These are phyloP conservation scores for Leucocoprinus leucothites DNA, from an alignment of 768 basidiomycete genomes.

Conservation along the genomic window DNA sequence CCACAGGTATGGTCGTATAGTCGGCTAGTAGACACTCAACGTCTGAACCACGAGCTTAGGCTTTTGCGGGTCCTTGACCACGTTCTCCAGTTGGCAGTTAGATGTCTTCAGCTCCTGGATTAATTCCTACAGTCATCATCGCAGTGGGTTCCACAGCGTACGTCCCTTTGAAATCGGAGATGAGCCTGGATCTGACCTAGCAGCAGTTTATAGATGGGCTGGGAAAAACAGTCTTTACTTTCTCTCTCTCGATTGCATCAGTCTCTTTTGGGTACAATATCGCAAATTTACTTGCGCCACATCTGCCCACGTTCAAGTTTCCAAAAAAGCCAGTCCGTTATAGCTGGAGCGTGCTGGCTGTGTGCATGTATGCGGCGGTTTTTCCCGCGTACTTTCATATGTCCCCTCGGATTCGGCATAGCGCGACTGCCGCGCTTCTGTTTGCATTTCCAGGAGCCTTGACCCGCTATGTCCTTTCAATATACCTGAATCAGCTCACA, in stretches of 20 bases:
- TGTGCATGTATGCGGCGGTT: slow-evolving; percentile 70
- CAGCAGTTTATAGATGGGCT: slow-evolving; percentile 83
- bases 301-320: slow-evolving; percentile 30
- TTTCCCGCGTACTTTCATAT: slow-evolving; percentile 79
- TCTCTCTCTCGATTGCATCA: slow-evolving; percentile 73
- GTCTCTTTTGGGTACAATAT: slow-evolving; percentile 72
- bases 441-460: slow-evolving; percentile 90
- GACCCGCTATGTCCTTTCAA: slow-evolving; percentile 76
- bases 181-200: not conserved
- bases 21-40: not conserved
- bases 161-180: slow-evolving; percentile 21
- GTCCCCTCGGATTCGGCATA: slow-evolving; percentile 63
- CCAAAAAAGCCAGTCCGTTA: slow-evolving; percentile 46
- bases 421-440: slow-evolving; percentile 83
- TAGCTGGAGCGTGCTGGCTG: slow-evolving; percentile 47
- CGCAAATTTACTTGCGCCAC: slow-evolving; percentile 37
- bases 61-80: slow-evolving; percentile 95
- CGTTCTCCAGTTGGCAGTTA: slow-evolving; percentile 94
- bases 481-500: slow-evolving; percentile 62
- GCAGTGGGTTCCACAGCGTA: slow-evolving; percentile 72
- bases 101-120: slow-evolving; percentile 86
- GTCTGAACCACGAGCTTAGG: slow-evolving; percentile 37
- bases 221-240: slow-evolving; percentile 75
- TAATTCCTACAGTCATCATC: slow-evolving; percentile 52
- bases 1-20: slow-evolving; percentile 58